These are phyloP conservation scores for Mallotus repandus DNA, from an alignment of 441 rosid species.

Conservation along the genomic window DNA sequence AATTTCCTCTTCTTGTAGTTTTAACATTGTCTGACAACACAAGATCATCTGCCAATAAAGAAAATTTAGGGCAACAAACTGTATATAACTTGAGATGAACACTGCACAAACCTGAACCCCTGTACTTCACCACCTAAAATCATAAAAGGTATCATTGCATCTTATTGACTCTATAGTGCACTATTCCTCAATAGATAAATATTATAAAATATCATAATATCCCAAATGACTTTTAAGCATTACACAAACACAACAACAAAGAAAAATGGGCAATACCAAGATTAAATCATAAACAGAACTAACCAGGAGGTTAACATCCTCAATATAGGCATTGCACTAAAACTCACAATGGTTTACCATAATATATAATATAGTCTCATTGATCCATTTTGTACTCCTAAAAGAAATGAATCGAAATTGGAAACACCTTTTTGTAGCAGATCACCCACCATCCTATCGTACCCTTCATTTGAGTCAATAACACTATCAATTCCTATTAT, in stretches of 20 bases:
- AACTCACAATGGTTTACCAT: not conserved
- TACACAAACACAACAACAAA: not conserved
- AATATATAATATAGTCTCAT: not conserved
- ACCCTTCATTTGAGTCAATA: not conserved
- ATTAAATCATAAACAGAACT: not conserved
- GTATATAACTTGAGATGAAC: slow-evolving; percentile 1
- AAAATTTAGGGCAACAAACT: not conserved
- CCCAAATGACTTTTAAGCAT: not conserved
- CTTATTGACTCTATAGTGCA: slow-evolving; percentile 76
- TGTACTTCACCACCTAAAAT: slow-evolving; percentile 99
- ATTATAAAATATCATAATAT: slow-evolving; percentile 5
- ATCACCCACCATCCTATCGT: not conserved
- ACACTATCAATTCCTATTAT: no score
- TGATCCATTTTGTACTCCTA: not conserved
- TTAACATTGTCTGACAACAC: slow-evolving; percentile 71
- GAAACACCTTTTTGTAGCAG: not conserved
- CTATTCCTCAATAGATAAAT: slow-evolving; percentile 13
- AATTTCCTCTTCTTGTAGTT: slow-evolving; percentile 83
- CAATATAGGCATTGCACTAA: not conserved
- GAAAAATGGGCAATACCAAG: not conserved
- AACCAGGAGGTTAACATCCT: not conserved
- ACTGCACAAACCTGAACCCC: slow-evolving; percentile 65
- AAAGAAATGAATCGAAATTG: not conserved
- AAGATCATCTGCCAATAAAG: slow-evolving; percentile 16
- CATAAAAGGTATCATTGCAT: slow-evolving; percentile 83